These are phyloP conservation scores for Pelargonium citronellum DNA, from an alignment of 441 rosid species.

Conservation along the genomic window DNA sequence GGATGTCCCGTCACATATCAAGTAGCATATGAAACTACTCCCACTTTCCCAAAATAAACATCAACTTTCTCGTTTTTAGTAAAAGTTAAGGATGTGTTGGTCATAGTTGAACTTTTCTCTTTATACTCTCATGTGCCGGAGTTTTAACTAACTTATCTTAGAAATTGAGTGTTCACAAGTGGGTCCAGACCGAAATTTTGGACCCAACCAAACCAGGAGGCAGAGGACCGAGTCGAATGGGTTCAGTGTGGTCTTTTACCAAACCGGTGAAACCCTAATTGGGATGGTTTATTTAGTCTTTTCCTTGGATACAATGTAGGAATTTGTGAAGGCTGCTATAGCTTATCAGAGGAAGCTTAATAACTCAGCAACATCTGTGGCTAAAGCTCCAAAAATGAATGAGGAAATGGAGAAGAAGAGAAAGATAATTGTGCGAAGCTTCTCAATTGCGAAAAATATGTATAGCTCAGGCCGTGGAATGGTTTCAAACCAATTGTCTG, in stretches of 20 bases:
- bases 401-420: slow-evolving; percentile 36
- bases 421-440: slow-evolving; percentile 37
- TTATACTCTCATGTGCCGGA: no score
- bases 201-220: no score
- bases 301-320: slow-evolving; percentile 20
- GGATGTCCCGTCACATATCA: slow-evolving; percentile 65
- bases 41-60: no score
- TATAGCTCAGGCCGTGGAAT: slow-evolving; percentile 31
- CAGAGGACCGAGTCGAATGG: no score
- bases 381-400: slow-evolving; percentile 23
- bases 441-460: slow-evolving; percentile 40
- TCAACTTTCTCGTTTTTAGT: no score
- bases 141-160: no score
- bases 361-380: slow-evolving; percentile 14
- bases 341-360: slow-evolving; percentile 39
- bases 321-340: slow-evolving; percentile 47
- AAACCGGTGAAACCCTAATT: no score
- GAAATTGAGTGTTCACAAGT: no score
- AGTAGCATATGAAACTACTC: slow-evolving; percentile 22
- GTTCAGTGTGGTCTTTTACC: no score
- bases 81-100: no score
- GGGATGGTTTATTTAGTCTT: neutral
- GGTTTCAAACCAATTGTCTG: slow-evolving; percentile 33
- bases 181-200: no score
- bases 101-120: no score